Conservation (phyloP, 805 yeast genomes). For the Ogataea glucozyma region DNA sequence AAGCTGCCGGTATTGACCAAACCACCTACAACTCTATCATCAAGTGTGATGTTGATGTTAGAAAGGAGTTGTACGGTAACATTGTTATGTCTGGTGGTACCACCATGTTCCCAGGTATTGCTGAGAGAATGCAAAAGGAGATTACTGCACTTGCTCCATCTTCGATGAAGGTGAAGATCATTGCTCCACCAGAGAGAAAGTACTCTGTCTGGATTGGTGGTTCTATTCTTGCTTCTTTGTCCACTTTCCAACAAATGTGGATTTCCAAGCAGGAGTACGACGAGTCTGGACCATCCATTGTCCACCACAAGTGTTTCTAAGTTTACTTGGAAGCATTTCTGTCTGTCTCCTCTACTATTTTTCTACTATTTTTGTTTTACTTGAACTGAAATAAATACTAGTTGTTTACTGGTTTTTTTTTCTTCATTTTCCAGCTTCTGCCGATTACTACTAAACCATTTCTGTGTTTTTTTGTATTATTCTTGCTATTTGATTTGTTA, state of each 20-base stretch:
- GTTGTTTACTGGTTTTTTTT: conserved; percentile 5
- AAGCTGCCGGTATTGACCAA: conserved; percentile 99
- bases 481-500: conserved; percentile 4
- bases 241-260: conserved; percentile 99
- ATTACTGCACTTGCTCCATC: conserved; percentile 99
- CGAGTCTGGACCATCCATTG: conserved; percentile 99
- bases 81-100: conserved; percentile 99
- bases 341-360: conserved; percentile 5
- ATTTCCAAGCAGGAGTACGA: conserved; percentile 99
- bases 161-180: conserved; percentile 98
- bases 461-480: conserved; percentile 5
- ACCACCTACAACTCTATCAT: conserved; percentile 92
- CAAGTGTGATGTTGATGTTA: conserved; percentile 98
- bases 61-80: conserved; percentile 98
- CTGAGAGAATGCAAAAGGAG: conserved; percentile 99
- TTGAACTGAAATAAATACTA: conserved; percentile 7
- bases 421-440: conserved; percentile 1
- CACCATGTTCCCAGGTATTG: conserved; percentile 99
- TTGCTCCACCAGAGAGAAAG: conserved; percentile 99
- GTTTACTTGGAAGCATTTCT: conserved; percentile 13
- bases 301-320: conserved; percentile 93
- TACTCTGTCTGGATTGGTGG: conserved; percentile 99
- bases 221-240: conserved; percentile 96
- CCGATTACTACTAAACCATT: conserved; percentile 1
- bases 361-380: conserved; percentile 8